Conservation (phyloP, 441 rosid genomes). For the Codiaeum variegatum region DNA sequence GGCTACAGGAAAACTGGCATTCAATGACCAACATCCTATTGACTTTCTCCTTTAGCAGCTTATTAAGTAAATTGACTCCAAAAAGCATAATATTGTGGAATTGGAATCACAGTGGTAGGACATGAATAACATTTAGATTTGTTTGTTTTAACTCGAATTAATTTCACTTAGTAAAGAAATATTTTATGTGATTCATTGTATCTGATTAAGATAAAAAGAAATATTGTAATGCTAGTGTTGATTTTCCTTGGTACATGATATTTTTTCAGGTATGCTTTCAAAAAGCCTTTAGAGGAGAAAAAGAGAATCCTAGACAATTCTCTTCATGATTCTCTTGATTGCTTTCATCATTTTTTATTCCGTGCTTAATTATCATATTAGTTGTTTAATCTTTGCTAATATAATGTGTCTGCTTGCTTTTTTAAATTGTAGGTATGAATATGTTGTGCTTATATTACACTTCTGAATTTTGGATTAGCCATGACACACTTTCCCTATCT, state of each 20-base stretch:
- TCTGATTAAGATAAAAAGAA: neutral
- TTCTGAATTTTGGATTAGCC: conserved; percentile 22
- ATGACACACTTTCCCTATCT: too few relatives aligned
- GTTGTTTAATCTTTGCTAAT: too few relatives aligned
- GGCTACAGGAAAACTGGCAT: conserved; percentile 52
- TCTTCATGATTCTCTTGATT: too few relatives aligned
- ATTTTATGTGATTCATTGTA: neutral
- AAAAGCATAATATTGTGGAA: conserved; percentile 37
- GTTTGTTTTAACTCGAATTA: neutral
- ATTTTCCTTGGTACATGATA: conserved; percentile 7
- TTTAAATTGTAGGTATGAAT: conserved; percentile 47
- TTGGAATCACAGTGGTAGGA: conserved; percentile 55
- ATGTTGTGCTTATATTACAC: conserved; percentile 36
- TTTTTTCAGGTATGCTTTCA: conserved; percentile 48
- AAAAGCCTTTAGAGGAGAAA: conserved; percentile 49
- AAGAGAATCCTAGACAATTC: conserved; percentile 54
- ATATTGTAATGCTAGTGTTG: neutral
- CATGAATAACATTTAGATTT: conserved; percentile 1
- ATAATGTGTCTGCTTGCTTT: too few relatives aligned
- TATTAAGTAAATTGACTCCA: conserved; percentile 37
- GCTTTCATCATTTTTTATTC: too few relatives aligned
- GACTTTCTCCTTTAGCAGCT: conserved; percentile 53
- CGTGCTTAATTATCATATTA: too few relatives aligned
- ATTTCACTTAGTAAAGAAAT: neutral
- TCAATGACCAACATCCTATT: conserved; percentile 40